Base-by-base conservation (phyloP, 2,329 filamentous ascomycete genomes). In the Aspergillus neotritici region DNA sequence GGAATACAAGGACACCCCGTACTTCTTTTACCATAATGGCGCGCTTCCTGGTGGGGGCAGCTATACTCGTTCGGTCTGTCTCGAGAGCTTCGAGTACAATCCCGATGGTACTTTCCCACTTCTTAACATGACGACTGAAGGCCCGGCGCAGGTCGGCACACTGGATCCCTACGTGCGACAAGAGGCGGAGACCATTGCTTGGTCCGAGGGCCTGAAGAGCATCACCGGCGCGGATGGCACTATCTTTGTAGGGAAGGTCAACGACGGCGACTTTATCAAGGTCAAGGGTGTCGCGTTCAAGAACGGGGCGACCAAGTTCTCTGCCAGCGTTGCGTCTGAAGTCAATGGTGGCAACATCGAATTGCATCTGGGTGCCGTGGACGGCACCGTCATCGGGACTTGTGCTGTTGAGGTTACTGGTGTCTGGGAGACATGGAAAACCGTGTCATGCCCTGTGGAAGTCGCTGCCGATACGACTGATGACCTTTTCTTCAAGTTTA, bases 361-460 rank as follows among this genome's bases (percentile, higher is more conserved):
- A 9, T 9, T 25, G 21, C 21, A 25, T 3, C 21, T 25, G 7
- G 21, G 21, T 8, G 21, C 21, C 21, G 21, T 25, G 7, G 21
- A 25, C 21, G 39, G 39, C 10, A n/a, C 16, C 4, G 10, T 41
- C 3, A 35, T 41, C 10, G 39, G 39, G 6, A 41, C 13, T 14
- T 41, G 39, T 25, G 29, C 4, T 11, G 39, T 41, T 14, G 12
- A 16, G 8, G 17, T 7, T 9, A 41, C 39, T 8, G 39, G 39
- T 4, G 39, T 17, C 12, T 34, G 39, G 32, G 31, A 41, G 32
- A 35, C 10, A 4, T 41, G 39, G 39, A 43, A 29, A 11, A 56
- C 54, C 50, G 48, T 50, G 11, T 52, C 53, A 2, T 56, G 47
- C 34, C 49, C 54, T 34, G 46, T 46, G 25, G 47, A 54, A 40